phyloP scores from a whole-genome alignment of 768 basidiomycete species.

The Tulasnella sp. region DNA sequence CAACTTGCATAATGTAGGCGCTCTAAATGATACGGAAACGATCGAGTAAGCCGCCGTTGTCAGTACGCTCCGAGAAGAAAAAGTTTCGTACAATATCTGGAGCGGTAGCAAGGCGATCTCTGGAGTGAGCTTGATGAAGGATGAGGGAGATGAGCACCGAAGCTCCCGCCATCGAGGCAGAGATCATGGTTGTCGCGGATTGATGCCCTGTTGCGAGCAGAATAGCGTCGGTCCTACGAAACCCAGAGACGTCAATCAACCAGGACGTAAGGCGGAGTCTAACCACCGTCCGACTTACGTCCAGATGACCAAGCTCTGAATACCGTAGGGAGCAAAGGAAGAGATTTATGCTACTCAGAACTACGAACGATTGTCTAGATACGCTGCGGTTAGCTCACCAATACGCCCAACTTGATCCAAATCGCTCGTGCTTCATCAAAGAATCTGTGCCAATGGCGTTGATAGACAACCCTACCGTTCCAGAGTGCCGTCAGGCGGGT shows the following conservation, averaged over 20 bases:
- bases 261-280: background rate
- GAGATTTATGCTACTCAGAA: background rate
- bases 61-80: background rate
- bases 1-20: conserved; percentile 13
- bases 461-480: conserved; percentile 16
- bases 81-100: conserved; percentile 11
- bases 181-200: background rate
- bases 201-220: background rate
- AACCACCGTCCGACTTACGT: conserved; percentile 8
- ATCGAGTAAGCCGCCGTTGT: background rate
- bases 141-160: background rate
- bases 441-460: conserved; percentile 16
- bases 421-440: background rate
- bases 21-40: background rate
- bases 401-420: background rate
- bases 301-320: conserved; percentile 7
- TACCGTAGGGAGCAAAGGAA: background rate
- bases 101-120: background rate
- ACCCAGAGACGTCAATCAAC: background rate
- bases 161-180: background rate
- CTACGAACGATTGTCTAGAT: background rate
- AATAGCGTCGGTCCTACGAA: background rate
- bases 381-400: background rate
- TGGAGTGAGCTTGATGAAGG: conserved; percentile 1
- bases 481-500: background rate